Evolutionary conservation across 441 rosid species (phyloP).

Genomic region (Erodium chrysanthum): DNA sequence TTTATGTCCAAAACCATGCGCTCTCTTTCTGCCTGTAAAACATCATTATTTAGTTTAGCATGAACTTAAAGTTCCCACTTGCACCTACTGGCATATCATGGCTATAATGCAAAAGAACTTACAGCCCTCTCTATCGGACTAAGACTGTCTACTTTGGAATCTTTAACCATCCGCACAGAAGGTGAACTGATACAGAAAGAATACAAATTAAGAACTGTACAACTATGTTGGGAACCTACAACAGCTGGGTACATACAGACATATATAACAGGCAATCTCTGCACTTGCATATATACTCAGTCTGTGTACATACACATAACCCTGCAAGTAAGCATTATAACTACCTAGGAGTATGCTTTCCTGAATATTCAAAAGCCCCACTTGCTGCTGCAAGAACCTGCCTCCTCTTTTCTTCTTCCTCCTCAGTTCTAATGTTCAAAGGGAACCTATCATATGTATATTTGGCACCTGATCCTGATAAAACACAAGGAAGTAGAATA

Average conservation of each 20-base stretch:
- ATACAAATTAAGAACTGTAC: conserved; percentile 16
- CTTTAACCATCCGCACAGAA: conserved; percentile 47
- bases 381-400: conserved; percentile 88
- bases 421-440: conserved; percentile 73
- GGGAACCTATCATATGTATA: conserved; percentile 96
- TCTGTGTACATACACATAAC: conserved; percentile 16
- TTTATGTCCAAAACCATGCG: conserved; percentile 98
- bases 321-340: neutral
- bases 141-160: conserved; percentile 44
- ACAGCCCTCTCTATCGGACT: conserved; percentile 96
- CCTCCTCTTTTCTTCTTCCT: conserved; percentile 87
- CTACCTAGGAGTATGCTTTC: conserved; percentile 74
- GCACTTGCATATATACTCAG: conserved; percentile 10
- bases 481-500: conserved; percentile 20
- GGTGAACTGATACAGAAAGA: conserved; percentile 58
- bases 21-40: conserved; percentile 81
- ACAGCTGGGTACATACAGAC: neutral
- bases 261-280: neutral
- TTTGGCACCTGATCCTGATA: conserved; percentile 70
- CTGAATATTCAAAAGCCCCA: conserved; percentile 75
- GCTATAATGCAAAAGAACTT: conserved; percentile 37
- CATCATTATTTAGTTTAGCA: conserved; percentile 13
- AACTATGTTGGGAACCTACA: neutral
- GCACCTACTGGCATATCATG: conserved; percentile 17
- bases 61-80: conserved; percentile 14